Base-by-base conservation (phyloP, 2,329 filamentous ascomycete species). In the Teratosphaeriaceae sp. region DNA sequence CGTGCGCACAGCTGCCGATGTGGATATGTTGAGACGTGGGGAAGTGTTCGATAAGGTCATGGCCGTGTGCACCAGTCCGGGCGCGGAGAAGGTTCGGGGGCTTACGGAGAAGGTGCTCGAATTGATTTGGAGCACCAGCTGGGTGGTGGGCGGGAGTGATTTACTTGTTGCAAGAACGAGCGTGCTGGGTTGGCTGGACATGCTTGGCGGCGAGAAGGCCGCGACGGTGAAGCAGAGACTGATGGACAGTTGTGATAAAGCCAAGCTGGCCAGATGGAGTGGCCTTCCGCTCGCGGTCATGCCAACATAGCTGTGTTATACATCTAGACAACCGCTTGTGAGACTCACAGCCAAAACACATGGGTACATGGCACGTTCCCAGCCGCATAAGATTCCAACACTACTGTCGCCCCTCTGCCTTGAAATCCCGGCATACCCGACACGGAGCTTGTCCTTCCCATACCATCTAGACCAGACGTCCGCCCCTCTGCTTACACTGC, bases 131-230 rank as follows among this genome's bases (percentile, higher is more conserved):
- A 75, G 83, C 30, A 80, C 82, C 2, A 80, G 79, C 0, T 74
- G 73, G 35, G 76, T 89, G 23, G 75, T 80, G 22, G 80, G 77
- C 1, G 88, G 85, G 1, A 87, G 84, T 62, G 85, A 82, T 3
- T 90, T 84, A n/a, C 70, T 94, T 35, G 74, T 88, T 27, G 94
- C 88, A 1, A 73, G 88, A 44, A 81, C 83, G 33, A 86, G 85
- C 13, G 69, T 85, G 16, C 62, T 90, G 41, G 82, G 76, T 51
- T 94, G 88, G 88, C 70, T 90, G 7, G 74, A 82, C 45, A 75
- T 76, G 46, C 78, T 79, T 54, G 63, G 69, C 2, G 71, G 67
- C 39, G 61, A 64, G 34, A 70, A 74, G 13, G 74, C 77, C 50
- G 65, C 62, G 0, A 66, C 68, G 15, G 57, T 92, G 55, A 75